Evolutionary conservation across 352 stramenopile genomes (phyloP).

Genomic region (Thraustochytrium striatum): DNA sequence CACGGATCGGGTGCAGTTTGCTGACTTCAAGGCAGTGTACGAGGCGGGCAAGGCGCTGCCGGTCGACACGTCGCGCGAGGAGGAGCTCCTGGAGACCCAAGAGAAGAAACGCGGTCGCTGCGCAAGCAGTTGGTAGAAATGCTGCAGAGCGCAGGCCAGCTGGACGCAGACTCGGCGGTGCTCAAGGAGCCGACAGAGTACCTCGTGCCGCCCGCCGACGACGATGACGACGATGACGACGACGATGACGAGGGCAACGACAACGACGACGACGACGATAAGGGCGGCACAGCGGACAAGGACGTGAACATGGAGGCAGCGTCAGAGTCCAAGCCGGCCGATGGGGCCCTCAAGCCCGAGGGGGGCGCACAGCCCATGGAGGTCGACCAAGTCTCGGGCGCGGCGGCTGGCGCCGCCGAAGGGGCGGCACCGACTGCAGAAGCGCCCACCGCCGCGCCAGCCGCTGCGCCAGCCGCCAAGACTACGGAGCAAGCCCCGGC

Average conservation of each 20-base stretch:
- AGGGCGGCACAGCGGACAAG: not conserved
- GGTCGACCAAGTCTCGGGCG: not conserved
- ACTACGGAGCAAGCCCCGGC: not conserved
- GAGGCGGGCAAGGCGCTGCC: slow-evolving; percentile 8
- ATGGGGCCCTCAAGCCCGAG: not conserved
- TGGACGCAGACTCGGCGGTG: not conserved
- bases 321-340: not conserved
- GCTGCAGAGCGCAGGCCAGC: too few relatives aligned
- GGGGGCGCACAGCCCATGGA: not conserved
- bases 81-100: too few relatives aligned
- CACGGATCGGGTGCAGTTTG: not conserved
- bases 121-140: too few relatives aligned
- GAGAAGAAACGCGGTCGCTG: too few relatives aligned
- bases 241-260: not conserved
- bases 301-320: not conserved
- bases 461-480: not conserved
- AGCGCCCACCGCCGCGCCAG: not conserved
- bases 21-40: not conserved
- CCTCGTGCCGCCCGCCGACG: not conserved
- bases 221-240: not conserved
- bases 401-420: not conserved
- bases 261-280: not conserved
- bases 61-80: too few relatives aligned
- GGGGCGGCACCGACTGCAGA: not conserved
- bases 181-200: not conserved